phyloP scores from a whole-genome alignment of 2,329 filamentous ascomycete species.

The Incumbomyces delicatus region DNA sequence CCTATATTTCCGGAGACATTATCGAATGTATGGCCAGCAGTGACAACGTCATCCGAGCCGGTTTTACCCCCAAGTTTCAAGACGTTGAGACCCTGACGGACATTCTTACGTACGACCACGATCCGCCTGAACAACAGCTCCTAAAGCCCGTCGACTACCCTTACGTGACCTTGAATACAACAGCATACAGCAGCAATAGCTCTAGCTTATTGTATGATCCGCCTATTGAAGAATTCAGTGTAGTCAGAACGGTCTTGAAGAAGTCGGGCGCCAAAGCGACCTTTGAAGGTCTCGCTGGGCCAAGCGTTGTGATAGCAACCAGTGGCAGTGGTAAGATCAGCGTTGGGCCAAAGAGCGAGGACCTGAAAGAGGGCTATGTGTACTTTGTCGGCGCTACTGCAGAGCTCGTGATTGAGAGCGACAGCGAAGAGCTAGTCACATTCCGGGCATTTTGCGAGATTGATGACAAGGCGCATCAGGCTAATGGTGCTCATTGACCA shows the following conservation, averaged over 20 bases:
- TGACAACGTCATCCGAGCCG: conserved; percentile 96
- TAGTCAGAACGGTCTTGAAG: conserved; percentile 70
- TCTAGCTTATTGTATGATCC: conserved; percentile 75
- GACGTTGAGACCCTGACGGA: conserved; percentile 79
- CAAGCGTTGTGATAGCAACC: conserved; percentile 89
- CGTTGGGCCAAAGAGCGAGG: conserved; percentile 71
- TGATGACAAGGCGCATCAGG: conserved; percentile 33
- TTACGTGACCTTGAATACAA: conserved; percentile 71
- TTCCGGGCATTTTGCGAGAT: conserved; percentile 95
- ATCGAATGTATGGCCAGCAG: conserved; percentile 98
- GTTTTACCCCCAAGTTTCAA: conserved; percentile 98
- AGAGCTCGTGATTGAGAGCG: conserved; percentile 66
- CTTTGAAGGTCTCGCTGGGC: conserved; percentile 77
- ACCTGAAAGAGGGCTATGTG: conserved; percentile 62
- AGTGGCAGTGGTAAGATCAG: conserved; percentile 71
- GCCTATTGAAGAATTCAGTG: conserved; percentile 91
- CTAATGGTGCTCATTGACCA: conserved; percentile 18
- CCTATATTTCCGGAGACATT: conserved; percentile 69
- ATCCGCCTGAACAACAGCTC: conserved; percentile 90
- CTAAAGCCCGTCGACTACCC: conserved; percentile 79
- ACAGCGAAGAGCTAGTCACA: conserved; percentile 62
- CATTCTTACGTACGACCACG: conserved; percentile 92
- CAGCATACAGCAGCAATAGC: conserved; percentile 69
- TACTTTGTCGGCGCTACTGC: conserved; percentile 84
- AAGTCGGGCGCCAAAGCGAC: conserved; percentile 66